phyloP scores from a whole-genome alignment of 306 rosid genomes.

The Lagenaria siceraria region DNA sequence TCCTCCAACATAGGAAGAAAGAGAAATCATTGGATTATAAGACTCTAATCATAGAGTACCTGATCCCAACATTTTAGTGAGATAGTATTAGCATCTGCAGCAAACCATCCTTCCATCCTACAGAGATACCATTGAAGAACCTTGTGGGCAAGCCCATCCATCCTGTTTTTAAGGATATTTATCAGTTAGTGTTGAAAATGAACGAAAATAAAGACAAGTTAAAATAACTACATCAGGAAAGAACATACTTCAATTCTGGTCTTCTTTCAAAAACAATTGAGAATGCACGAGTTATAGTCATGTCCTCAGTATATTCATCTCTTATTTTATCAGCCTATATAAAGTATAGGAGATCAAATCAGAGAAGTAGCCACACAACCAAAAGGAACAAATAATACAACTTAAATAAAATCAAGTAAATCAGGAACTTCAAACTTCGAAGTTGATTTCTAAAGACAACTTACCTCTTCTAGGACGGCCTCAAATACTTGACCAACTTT shows the following conservation, averaged over 20 bases:
- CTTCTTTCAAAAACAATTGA: constrained; percentile 69
- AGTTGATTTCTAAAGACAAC: constrained; percentile 4
- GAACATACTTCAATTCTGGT: constrained; percentile 60
- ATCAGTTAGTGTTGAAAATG: neutral
- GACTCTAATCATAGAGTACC: constrained; percentile 24
- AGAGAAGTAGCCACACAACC: constrained; percentile 12
- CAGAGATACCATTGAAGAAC: constrained; percentile 97
- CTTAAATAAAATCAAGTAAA: neutral
- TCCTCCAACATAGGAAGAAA: neutral
- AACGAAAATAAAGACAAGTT: neutral
- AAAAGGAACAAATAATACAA: neutral
- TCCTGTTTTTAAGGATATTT: constrained; percentile 27
- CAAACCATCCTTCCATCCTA: constrained; percentile 99
- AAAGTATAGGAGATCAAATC: constrained; percentile 14
- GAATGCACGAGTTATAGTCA: constrained; percentile 71
- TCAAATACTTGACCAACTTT: constrained; percentile 66
- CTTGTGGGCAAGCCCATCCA: constrained; percentile 82
- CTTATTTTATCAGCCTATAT: constrained; percentile 64
- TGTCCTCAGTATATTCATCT: constrained; percentile 54
- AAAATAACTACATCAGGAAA: neutral
- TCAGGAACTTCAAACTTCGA: neutral
- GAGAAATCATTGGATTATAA: neutral
- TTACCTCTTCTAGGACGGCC: constrained; percentile 61
- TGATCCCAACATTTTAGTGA: constrained; percentile 90
- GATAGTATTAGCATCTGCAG: constrained; percentile 86